These are phyloP conservation scores for Eucalyptus brandiana DNA, from an alignment of 345 rosid species.

Conservation along the genomic window DNA sequence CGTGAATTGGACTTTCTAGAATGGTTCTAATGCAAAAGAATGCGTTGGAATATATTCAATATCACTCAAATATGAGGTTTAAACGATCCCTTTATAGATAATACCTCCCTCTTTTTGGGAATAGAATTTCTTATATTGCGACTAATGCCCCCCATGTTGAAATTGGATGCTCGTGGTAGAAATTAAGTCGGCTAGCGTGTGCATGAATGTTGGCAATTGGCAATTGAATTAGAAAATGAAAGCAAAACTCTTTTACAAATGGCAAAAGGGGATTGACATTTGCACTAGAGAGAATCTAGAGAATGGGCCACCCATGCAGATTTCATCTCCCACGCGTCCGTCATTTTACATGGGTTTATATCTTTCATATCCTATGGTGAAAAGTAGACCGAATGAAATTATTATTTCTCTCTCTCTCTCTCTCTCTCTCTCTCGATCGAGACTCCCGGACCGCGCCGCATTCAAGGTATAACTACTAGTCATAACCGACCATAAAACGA, in stretches of 20 bases:
- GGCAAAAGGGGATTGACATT: background rate
- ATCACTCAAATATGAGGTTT: background rate
- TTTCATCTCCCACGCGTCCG: background rate
- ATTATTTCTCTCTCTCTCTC: background rate
- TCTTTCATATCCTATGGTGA: too few relatives aligned
- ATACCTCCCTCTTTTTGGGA: background rate
- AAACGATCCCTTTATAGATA: background rate
- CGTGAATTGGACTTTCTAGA: background rate
- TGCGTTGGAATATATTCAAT: fast-evolving
- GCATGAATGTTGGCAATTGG: background rate
- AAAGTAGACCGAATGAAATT: background rate
- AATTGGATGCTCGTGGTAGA: background rate
- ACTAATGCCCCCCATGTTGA: background rate
- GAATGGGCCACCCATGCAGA: background rate
- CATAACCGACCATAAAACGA: background rate
- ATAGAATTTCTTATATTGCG: background rate
- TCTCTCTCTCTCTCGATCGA: background rate
- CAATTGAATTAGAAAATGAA: background rate
- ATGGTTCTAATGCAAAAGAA: background rate
- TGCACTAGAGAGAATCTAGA: background rate
- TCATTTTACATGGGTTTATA: background rate
- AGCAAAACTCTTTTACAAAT: background rate
- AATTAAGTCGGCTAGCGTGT: background rate
- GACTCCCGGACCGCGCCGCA: background rate
- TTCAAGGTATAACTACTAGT: background rate